Conservation (phyloP, 176 grass and related monocot species). For the Paspalum vaginatum region DNA sequence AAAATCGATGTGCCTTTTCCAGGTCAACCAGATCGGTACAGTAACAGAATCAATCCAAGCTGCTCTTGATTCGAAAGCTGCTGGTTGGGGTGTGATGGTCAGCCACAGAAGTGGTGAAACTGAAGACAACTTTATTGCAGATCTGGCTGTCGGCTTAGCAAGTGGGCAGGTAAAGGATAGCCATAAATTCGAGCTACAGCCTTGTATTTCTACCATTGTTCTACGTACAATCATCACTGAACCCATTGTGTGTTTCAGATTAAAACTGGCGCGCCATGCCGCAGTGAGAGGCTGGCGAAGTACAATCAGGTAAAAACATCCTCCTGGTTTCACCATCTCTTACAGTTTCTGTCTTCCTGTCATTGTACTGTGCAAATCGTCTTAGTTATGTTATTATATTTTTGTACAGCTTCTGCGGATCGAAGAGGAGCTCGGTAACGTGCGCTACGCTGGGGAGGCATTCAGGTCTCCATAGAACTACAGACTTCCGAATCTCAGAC, state of each 20-base stretch:
- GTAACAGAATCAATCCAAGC: conserved; percentile 92
- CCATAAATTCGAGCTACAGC: neutral
- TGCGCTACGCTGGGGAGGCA: conserved; percentile 77
- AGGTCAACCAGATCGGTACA: conserved; percentile 97
- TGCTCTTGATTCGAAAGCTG: conserved; percentile 88
- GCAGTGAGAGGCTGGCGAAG: conserved; percentile 88
- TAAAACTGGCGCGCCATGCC: conserved; percentile 93
- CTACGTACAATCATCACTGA: neutral
- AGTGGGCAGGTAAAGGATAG: conserved; percentile 81
- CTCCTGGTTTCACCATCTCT: neutral
- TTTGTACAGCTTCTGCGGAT: conserved; percentile 70
- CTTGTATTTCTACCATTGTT: neutral
- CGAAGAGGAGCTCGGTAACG: conserved; percentile 90
- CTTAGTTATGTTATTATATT: conserved; percentile 3
- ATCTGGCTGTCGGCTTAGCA: conserved; percentile 88
- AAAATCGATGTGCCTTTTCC: conserved; percentile 32
- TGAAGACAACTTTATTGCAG: conserved; percentile 95
- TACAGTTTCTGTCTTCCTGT: neutral
- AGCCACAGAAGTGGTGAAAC: conserved; percentile 99
- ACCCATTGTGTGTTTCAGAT: conserved; percentile 59
- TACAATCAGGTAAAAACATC: conserved; percentile 81
- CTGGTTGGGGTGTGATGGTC: conserved; percentile 98
- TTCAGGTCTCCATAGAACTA: conserved; percentile 74
- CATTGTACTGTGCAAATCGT: neutral
- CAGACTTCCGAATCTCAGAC: conserved; percentile 20